Conservation (phyloP, 2,329 filamentous ascomycete species). For the Fusarium denticulatum region DNA sequence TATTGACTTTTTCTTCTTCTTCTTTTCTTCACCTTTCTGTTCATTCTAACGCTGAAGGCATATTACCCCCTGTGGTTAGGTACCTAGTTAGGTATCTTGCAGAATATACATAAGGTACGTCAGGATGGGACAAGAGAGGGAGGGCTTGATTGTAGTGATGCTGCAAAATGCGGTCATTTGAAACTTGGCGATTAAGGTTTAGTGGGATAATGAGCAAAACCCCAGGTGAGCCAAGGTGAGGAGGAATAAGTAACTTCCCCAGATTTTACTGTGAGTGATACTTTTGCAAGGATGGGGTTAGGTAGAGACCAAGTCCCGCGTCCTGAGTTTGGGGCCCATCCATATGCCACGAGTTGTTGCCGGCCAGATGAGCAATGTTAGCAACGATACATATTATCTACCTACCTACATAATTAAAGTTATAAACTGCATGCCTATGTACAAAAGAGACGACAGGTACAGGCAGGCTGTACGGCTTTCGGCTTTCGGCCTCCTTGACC, state of each 20-base stretch:
- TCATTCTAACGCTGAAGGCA: neutral
- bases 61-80: neutral
- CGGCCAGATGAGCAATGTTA: neutral
- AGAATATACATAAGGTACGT: neutral
- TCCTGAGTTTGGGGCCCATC: neutral
- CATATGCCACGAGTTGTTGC: neutral
- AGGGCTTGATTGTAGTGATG: neutral
- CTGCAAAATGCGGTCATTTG: neutral
- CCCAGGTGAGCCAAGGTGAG: constrained; percentile 23
- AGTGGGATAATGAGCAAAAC: neutral
- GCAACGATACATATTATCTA: neutral
- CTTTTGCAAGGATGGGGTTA: constrained; percentile 10
- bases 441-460: neutral
- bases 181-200: neutral
- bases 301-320: neutral
- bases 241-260: constrained; percentile 21
- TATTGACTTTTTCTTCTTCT: neutral
- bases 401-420: neutral
- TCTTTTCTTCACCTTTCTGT: neutral
- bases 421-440: neutral
- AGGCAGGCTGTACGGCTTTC: constrained; percentile 36
- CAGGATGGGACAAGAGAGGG: neutral
- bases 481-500: constrained; percentile 57
- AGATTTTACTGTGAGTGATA: neutral
- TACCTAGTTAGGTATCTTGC: neutral